Evolutionary conservation across 1,284 basidiomycete species (phyloP).

Genomic region (Cystobasidium sp.): DNA sequence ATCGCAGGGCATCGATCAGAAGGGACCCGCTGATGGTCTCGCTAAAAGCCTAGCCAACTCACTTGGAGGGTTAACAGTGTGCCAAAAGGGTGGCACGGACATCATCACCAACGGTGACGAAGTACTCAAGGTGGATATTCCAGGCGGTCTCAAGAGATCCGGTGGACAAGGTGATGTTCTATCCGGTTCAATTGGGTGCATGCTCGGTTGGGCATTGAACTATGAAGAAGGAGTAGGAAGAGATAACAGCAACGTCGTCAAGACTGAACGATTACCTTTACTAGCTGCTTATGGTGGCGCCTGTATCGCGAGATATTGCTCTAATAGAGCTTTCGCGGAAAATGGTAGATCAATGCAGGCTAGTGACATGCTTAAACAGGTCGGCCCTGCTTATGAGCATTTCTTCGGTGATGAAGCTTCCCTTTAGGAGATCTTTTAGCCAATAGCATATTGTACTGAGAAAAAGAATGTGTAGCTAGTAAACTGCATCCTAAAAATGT

Average conservation of each 20-base stretch:
- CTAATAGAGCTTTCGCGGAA: constrained; percentile 72
- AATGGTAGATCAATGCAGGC: constrained; percentile 84
- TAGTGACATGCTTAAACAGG: constrained; percentile 70
- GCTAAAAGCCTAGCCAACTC: constrained; percentile 69
- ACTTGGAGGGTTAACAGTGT: constrained; percentile 83
- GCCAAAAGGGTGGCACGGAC: constrained; percentile 85
- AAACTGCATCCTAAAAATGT: not conserved
- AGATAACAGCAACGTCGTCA: constrained; percentile 52
- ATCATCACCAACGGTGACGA: constrained; percentile 63
- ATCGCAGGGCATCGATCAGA: constrained; percentile 60
- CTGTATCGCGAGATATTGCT: constrained; percentile 82
- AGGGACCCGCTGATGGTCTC: constrained; percentile 61
- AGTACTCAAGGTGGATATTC: constrained; percentile 68
- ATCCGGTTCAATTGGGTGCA: constrained; percentile 81
- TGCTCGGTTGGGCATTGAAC: constrained; percentile 92
- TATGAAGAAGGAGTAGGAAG: constrained; percentile 77
- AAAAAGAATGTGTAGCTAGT: not conserved
- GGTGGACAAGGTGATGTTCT: constrained; percentile 96
- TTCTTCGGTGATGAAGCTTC: constrained; percentile 48
- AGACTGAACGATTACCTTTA: constrained; percentile 68
- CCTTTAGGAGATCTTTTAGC: not conserved
- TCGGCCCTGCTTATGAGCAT: constrained; percentile 57
- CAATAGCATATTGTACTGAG: not conserved
- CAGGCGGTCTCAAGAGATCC: constrained; percentile 86
- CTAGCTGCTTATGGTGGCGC: constrained; percentile 87